These are phyloP conservation scores for Nemania sp. DNA, from an alignment of 2,329 filamentous ascomycete species.

Conservation along the genomic window DNA sequence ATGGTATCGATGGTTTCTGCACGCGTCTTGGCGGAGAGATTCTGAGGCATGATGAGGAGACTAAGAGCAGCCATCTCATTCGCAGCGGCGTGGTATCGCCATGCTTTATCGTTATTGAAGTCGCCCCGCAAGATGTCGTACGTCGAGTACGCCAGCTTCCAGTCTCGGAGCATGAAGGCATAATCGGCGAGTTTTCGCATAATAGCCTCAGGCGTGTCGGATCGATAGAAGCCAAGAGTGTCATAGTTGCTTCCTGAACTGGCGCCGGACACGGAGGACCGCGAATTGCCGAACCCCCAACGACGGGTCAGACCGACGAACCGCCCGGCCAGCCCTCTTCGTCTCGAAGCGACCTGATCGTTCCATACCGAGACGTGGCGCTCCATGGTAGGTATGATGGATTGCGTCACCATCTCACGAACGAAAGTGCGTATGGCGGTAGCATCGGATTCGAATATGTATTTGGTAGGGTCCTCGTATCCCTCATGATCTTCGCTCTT, in stretches of 20 bases:
- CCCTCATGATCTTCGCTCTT: constrained; percentile 70
- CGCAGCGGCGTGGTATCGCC: constrained; percentile 90
- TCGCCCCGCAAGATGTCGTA: constrained; percentile 90
- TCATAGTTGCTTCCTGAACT: constrained; percentile 73
- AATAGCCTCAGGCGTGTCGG: constrained; percentile 83
- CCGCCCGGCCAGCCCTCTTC: constrained; percentile 86
- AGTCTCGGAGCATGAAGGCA: constrained; percentile 95
- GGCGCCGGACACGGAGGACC: constrained; percentile 60
- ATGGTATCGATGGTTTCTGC: constrained; percentile 82
- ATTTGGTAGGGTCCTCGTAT: constrained; percentile 72
- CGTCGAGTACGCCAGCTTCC: constrained; percentile 87
- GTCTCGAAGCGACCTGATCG: constrained; percentile 89
- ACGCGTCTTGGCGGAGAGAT: constrained; percentile 73
- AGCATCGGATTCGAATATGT: constrained; percentile 90
- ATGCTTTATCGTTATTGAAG: constrained; percentile 94
- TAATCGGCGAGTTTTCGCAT: constrained; percentile 95
- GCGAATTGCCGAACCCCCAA: constrained; percentile 79
- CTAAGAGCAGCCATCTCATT: constrained; percentile 95
- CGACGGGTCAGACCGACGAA: constrained; percentile 93
- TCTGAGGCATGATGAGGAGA: constrained; percentile 75
- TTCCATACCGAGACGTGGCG: constrained; percentile 91
- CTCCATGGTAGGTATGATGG: constrained; percentile 95
- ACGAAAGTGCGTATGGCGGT: constrained; percentile 87
- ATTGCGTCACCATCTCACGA: constrained; percentile 93
- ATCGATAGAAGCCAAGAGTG: constrained; percentile 76